A percentile compares a stretch with the other conserved stretches of the same genome.
Evolutionary conservation across 73 alveolate genomes (phyloP).

Genomic region (Uronychia binucleata): DNA sequence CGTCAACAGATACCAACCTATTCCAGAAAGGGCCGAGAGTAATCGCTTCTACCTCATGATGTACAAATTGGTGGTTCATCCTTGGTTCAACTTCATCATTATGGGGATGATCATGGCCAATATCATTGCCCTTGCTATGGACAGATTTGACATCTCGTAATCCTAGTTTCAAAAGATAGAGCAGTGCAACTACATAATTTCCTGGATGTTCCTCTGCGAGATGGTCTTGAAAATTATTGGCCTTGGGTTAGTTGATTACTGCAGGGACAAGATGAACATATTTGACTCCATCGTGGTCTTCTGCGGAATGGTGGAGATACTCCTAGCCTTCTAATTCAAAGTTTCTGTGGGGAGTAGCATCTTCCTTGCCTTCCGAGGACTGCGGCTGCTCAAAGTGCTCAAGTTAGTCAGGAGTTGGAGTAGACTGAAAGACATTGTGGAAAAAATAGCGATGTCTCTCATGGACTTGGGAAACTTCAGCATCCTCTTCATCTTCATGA

Average conservation of each 20-base stretch:
- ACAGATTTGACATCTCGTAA: constrained; percentile 18
- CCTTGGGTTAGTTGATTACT: constrained; percentile 58
- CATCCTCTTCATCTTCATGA: constrained; percentile 43
- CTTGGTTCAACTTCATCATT: constrained; percentile 1
- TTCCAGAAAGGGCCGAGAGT: not conserved
- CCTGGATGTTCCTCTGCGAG: constrained; percentile 45
- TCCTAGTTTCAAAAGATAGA: not conserved
- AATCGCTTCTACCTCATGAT: not conserved
- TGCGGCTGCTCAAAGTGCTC: constrained; percentile 66
- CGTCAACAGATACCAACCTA: not conserved
- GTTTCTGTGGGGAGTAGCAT: constrained; percentile 36
- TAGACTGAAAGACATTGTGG: constrained; percentile 39
- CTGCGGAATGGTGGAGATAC: constrained; percentile 21
- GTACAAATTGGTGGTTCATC: not conserved
- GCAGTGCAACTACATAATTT: constrained; percentile 1
- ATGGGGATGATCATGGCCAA: constrained; percentile 43
- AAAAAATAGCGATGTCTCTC: constrained; percentile 17
- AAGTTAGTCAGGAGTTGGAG: constrained; percentile 33
- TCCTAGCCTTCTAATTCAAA: constrained; percentile 15
- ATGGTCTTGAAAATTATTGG: constrained; percentile 58
- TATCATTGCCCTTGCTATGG: constrained; percentile 31
- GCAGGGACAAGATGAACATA: constrained; percentile 60
- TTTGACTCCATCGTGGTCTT: constrained; percentile 69
- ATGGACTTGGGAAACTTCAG: constrained; percentile 22
- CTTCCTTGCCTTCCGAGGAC: constrained; percentile 60